These are phyloP conservation scores for Cardamine chenopodiifolia DNA, from an alignment of 345 rosid species.

Conservation along the genomic window DNA sequence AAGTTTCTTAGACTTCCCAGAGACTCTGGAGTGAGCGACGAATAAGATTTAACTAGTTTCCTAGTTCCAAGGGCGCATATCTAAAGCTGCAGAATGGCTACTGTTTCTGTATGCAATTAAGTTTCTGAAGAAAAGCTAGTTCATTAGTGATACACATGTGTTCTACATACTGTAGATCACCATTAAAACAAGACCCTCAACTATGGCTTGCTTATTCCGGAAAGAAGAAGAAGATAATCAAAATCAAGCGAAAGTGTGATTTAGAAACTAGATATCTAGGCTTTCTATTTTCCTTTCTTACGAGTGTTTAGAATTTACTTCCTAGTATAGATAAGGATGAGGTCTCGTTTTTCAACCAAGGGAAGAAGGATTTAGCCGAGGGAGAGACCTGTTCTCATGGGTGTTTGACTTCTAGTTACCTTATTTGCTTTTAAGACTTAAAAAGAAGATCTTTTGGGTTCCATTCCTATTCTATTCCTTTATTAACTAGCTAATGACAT, in stretches of 20 bases:
- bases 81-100: slow-evolving; percentile 22
- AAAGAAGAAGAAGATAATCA: slow-evolving; percentile 6
- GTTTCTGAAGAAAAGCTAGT: background rate
- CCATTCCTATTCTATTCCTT: slow-evolving; percentile 1
- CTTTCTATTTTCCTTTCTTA: slow-evolving; percentile 8
- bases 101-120: slow-evolving; percentile 3
- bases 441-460: background rate
- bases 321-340: slow-evolving; percentile 2
- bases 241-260: slow-evolving; percentile 21
- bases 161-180: background rate
- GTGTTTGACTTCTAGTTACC: slow-evolving; percentile 1
- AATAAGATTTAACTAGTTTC: slow-evolving; percentile 1
- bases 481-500: slow-evolving; percentile 18
- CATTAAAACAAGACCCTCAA: slow-evolving; percentile 5
- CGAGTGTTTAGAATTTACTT: background rate
- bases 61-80: slow-evolving; percentile 7
- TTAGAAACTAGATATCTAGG: slow-evolving; percentile 20
- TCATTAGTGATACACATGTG: background rate
- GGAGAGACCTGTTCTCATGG: slow-evolving; percentile 3
- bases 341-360: background rate
- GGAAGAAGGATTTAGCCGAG: background rate
- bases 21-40: background rate
- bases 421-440: slow-evolving; percentile 2
- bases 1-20: slow-evolving; percentile 19
- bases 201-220: background rate